phyloP scores from a whole-genome alignment of 495 filamentous ascomycete genomes.

The Trichoderma orchidacearum region DNA sequence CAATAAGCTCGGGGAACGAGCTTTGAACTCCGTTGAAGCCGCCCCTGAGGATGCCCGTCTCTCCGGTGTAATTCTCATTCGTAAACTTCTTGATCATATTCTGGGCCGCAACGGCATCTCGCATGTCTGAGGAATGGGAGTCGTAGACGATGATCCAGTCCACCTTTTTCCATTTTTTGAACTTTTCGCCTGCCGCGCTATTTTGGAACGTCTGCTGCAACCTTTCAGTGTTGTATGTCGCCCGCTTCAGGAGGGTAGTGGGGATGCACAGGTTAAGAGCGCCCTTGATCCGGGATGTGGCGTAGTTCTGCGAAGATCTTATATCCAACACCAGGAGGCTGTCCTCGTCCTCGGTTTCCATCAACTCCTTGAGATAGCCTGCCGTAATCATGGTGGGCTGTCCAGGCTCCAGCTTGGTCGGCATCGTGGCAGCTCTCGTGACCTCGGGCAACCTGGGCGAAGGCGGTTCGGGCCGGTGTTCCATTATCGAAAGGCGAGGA shows the following conservation, averaged over 20 bases:
- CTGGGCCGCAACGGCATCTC: conserved; percentile 61
- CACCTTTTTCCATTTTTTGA: conserved; percentile 60
- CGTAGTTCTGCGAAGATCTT: conserved; percentile 71
- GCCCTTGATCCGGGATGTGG: conserved; percentile 55
- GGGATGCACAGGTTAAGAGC: conserved; percentile 92
- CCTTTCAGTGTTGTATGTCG: conserved; percentile 84
- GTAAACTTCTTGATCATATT: conserved; percentile 91
- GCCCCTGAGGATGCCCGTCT: conserved; percentile 53
- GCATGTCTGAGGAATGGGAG: conserved; percentile 53
- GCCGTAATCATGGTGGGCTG: conserved; percentile 45
- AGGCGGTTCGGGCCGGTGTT: conserved; percentile 15
- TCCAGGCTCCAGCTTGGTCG: conserved; percentile 28
- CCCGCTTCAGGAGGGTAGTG: conserved; percentile 81
- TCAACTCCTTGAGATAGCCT: conserved; percentile 49
- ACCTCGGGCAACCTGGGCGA: conserved; percentile 7
- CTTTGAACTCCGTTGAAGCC: conserved; percentile 39
- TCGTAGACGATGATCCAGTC: conserved; percentile 83
- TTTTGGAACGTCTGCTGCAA: conserved; percentile 77
- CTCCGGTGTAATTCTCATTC: conserved; percentile 68
- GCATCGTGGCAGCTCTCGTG: conserved; percentile 42
- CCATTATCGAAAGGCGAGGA: conserved; percentile 33
- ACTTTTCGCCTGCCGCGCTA: conserved; percentile 56
- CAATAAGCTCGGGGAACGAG: conserved; percentile 32
- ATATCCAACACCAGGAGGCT: conserved; percentile 74
- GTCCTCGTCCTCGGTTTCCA: conserved; percentile 38